Evolutionary conservation across 2,329 filamentous ascomycete genomes (phyloP).

Genomic region (Trichoderma semiorbis): DNA sequence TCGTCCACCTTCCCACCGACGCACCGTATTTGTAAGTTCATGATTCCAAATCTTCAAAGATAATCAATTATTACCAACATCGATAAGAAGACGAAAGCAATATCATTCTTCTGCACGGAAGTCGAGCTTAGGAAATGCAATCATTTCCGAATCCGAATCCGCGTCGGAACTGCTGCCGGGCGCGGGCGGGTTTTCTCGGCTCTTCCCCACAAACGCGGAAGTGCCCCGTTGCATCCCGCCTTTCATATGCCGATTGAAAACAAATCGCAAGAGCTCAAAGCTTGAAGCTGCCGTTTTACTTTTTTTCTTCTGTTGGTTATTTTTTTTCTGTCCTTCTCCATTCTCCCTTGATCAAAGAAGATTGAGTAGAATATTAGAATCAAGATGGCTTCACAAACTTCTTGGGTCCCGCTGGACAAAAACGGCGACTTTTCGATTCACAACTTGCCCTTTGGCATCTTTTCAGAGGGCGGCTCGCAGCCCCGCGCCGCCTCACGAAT

Average conservation of each 20-base stretch:
- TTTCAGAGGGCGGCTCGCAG: conserved; percentile 54
- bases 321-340: background rate
- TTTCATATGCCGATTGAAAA: conserved; percentile 1
- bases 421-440: conserved; percentile 61
- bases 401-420: conserved; percentile 17
- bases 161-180: conserved; percentile 1
- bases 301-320: background rate
- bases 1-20: background rate
- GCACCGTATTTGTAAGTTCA: background rate
- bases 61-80: background rate
- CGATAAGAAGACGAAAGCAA: background rate
- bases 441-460: conserved; percentile 82
- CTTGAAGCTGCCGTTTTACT: background rate
- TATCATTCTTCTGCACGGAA: background rate
- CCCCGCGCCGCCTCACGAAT: conserved; percentile 69
- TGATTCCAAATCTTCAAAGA: background rate
- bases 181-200: conserved; percentile 9
- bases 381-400: background rate
- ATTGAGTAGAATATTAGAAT: background rate
- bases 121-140: background rate
- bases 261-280: background rate
- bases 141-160: conserved; percentile 14
- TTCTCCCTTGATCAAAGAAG: background rate
- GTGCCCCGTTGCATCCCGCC: conserved; percentile 4
- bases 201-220: conserved; percentile 17